phyloP scores from a whole-genome alignment of 495 filamentous ascomycete genomes.

The Evernia prunastri region DNA sequence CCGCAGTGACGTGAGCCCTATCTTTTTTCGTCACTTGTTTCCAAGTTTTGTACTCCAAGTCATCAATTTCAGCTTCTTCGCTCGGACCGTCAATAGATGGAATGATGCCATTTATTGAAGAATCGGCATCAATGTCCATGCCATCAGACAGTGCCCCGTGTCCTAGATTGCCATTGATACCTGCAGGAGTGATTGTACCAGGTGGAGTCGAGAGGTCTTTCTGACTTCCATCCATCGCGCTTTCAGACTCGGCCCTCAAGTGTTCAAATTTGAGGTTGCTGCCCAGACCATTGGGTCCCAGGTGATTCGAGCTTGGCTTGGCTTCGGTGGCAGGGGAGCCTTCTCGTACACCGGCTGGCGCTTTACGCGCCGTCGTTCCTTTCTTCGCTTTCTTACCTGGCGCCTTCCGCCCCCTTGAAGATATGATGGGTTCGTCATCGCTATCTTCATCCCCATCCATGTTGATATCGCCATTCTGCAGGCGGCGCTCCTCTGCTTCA shows the following conservation, averaged over 20 bases:
- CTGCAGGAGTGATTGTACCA: conserved; percentile 69
- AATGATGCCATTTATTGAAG: conserved; percentile 53
- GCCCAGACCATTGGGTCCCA: conserved; percentile 45
- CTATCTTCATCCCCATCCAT: conserved; percentile 85
- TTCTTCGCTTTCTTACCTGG: conserved; percentile 77
- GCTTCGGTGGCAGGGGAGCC: conserved; percentile 56
- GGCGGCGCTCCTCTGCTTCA: conserved; percentile 87
- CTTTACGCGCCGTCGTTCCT: conserved; percentile 65
- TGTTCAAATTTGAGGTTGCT: conserved; percentile 40
- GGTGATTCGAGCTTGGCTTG: conserved; percentile 35
- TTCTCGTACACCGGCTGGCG: conserved; percentile 55
- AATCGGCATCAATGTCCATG: conserved; percentile 71
- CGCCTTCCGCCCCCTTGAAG: conserved; percentile 85
- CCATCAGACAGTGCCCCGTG: conserved; percentile 64
- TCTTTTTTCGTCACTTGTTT: conserved; percentile 98
- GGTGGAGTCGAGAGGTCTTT: conserved; percentile 60
- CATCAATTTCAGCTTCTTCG: conserved; percentile 59
- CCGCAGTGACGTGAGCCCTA: conserved; percentile 74
- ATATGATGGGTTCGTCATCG: conserved; percentile 98
- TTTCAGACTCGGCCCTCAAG: conserved; percentile 58
- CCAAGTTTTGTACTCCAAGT: conserved; percentile 93
- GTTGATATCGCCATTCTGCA: conserved; percentile 60
- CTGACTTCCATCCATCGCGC: conserved; percentile 58
- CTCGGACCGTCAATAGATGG: conserved; percentile 29
- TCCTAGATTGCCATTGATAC: conserved; percentile 59